Evolutionary conservation across 306 rosid species (phyloP), one percentile per base, ranked within the genome.

Genomic region (Vachellia collinsii): DNA sequence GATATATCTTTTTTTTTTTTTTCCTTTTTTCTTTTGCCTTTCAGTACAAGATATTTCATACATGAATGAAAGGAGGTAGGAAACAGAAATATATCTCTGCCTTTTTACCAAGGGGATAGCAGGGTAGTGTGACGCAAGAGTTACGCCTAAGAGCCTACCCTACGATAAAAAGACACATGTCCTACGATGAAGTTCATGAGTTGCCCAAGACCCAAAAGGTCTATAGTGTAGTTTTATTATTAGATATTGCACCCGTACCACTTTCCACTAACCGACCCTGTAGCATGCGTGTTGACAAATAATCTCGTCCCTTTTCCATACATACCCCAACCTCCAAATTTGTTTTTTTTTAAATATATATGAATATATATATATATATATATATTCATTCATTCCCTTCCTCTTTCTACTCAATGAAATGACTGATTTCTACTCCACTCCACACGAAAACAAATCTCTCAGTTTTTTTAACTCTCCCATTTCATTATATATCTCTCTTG

Each of bases 241-340:
- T 77, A 68, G 34, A 72, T 75, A 81, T 67, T 41, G 88, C 85
- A 83, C 61, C 75, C 58, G 68, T 77, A 76, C 86, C 82, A 77
- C 76, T 81, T 50, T 77, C 94, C 85, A 90, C 94, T 84, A 77
- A 76, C 93, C 88, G 84, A 76, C 91, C 70, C 71, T 85, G 63
- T 38, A 51, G 88, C 97, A 91, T 88, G 93, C 93, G 91, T 86
- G 90, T 91, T 83, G 94, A 93, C 84, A 80, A 86, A 85, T 76
- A 51, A 17, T 54, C 44, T 81, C 86, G 67, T 23, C 11, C 65
- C 11, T 22, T 59, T 63, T 77, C 50, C 73, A 74, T 41, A 72
- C 29, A n/a, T n/a, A n/a, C 77, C 81, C 81, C 74, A 62, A 69
- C 3, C 37, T 77, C 72, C 67, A 50, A 36, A 72, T 48, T 25